Base-by-base conservation (phyloP, 2,329 filamentous ascomycete genomes). In the Furcasterigmium furcatum region DNA sequence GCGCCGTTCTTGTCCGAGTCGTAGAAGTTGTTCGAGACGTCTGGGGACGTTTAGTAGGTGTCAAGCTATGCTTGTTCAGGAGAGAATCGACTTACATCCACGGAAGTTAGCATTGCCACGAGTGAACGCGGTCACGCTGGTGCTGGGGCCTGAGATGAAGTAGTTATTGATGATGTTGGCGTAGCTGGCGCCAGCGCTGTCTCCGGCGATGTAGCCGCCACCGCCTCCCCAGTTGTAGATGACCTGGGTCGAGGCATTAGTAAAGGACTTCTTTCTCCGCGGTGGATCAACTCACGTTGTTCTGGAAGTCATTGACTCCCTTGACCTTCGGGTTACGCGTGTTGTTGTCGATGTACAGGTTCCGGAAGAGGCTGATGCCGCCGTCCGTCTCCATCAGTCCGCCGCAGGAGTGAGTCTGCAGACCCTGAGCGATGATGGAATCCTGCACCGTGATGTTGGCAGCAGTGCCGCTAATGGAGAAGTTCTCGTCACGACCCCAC, bases 281-380 rank as follows among this genome's bases (percentile, higher is more conserved):
- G n/a, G n/a, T n/a, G n/a, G n/a, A n/a, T n/a, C n/a, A n/a, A n/a
- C n/a, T n/a, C n/a, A n/a, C 67, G 53, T 74, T 72, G 47, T 72
- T 72, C 47, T 66, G 66, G 45, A 77, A 79, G 52, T 80, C 75
- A 20, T 79, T 79, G 4, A 74, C 68, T 1, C 74, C 76, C 55
- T 80, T 80, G 41, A 78, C 74, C 48, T 79, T 79, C 2, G 77
- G 76, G 47, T 80, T 78, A 2, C 76, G 67, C 9, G 75, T 80
- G 56, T 80, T 78, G 51, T 77, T 79, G 49, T 79, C 75, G 45
- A 79, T 73, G 55, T 78, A 80, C 25, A 80, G 55, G 52, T 80
- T 79, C 4, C 76, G 64, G 57, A 79, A 77, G 5, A 77, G 64
- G 14, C 69, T 73, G 27, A 77, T 60, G 10, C 74, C 73, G 9